These are phyloP conservation scores for Penicillium sp. DNA, from an alignment of 2,329 filamentous ascomycete species.

Conservation along the genomic window DNA sequence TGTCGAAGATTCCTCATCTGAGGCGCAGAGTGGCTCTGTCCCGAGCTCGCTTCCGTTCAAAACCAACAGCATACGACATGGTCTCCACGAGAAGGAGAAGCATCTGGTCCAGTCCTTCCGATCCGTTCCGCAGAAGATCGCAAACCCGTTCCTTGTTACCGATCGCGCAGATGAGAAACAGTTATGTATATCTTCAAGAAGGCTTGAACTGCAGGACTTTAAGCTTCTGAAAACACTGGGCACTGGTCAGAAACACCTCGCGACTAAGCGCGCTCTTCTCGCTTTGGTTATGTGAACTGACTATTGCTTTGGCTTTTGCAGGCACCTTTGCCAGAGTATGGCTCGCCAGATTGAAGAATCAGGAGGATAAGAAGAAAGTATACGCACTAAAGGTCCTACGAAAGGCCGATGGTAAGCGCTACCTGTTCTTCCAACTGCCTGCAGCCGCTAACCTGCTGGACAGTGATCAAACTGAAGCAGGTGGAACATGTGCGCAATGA, in stretches of 20 bases:
- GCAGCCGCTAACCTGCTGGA: constrained; percentile 6
- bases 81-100: constrained; percentile 31
- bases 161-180: constrained; percentile 39
- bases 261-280: not conserved
- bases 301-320: constrained; percentile 22
- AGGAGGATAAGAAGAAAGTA: constrained; percentile 39
- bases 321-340: constrained; percentile 54
- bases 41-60: constrained; percentile 18
- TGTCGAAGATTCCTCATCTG: constrained; percentile 34
- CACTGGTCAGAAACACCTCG: constrained; percentile 40
- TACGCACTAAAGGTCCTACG: constrained; percentile 52
- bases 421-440: constrained; percentile 1
- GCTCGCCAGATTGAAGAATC: constrained; percentile 45
- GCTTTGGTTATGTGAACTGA: constrained; percentile 11
- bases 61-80: constrained; percentile 16
- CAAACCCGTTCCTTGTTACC: constrained; percentile 39
- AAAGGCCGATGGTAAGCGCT: constrained; percentile 47
- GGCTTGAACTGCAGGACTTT: constrained; percentile 45
- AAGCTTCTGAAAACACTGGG: constrained; percentile 49
- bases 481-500: constrained; percentile 68
- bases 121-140: constrained; percentile 25
- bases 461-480: constrained; percentile 61
- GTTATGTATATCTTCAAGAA: constrained; percentile 37
- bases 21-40: constrained; percentile 23
- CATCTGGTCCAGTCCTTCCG: constrained; percentile 29